Evolutionary conservation across 495 filamentous ascomycete genomes (phyloP).

Genomic region (Tuber aestivum): DNA sequence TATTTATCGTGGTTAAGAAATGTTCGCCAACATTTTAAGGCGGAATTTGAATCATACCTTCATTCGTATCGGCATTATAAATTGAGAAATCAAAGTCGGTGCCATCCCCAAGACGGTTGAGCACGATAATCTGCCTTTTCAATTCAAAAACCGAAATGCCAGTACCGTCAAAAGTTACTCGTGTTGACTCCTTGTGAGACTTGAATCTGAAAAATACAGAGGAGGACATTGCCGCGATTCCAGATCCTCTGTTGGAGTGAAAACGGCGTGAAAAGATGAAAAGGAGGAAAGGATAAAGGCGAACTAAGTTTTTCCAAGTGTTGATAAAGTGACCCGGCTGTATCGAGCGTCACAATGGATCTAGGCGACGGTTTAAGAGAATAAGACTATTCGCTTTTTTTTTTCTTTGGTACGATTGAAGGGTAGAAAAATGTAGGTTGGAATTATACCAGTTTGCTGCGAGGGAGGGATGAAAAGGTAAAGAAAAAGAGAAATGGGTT

Average conservation of each 20-base stretch:
- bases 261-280: neutral
- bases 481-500: conserved; percentile 21
- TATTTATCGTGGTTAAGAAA: conserved; percentile 41
- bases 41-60: conserved; percentile 57
- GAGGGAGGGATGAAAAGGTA: conserved; percentile 28
- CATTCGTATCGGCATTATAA: conserved; percentile 80
- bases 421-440: conserved; percentile 36
- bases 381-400: conserved; percentile 36
- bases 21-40: conserved; percentile 33
- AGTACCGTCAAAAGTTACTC: conserved; percentile 95
- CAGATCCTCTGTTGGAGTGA: conserved; percentile 15
- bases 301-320: conserved; percentile 17
- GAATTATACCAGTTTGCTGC: conserved; percentile 36
- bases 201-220: conserved; percentile 99
- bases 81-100: conserved; percentile 95
- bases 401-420: conserved; percentile 32
- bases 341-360: conserved; percentile 39
- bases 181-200: conserved; percentile 89
- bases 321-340: conserved; percentile 27
- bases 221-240: conserved; percentile 65
- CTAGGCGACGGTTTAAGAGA: conserved; percentile 32
- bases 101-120: conserved; percentile 88
- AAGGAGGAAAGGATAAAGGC: conserved; percentile 23
- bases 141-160: conserved; percentile 97
- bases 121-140: conserved; percentile 94